Conservation (phyloP, 2,329 filamentous ascomycete species). For the Reticulascus tulasneorum region DNA sequence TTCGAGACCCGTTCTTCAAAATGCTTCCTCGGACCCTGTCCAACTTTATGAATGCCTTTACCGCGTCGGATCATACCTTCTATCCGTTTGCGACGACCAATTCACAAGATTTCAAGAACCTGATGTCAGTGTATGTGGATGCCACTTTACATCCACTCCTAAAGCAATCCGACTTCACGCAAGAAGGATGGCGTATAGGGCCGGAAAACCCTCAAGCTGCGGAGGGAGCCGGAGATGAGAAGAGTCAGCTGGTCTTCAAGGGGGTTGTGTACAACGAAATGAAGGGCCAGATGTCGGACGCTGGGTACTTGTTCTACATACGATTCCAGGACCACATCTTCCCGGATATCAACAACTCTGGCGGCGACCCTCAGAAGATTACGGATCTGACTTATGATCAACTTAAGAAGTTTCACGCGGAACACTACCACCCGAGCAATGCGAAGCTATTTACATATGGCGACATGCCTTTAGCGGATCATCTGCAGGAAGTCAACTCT, state of each 20-base stretch:
- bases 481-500: slow-evolving; percentile 73
- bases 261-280: slow-evolving; percentile 99
- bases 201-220: slow-evolving; percentile 75
- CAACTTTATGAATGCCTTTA: slow-evolving; percentile 99
- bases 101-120: slow-evolving; percentile 87
- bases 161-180: slow-evolving; percentile 86
- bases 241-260: slow-evolving; percentile 82
- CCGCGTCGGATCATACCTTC: slow-evolving; percentile 90
- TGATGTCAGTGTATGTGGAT: slow-evolving; percentile 95
- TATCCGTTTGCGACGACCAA: slow-evolving; percentile 99
- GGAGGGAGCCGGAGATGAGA: slow-evolving; percentile 43
- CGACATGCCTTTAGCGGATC: slow-evolving; percentile 79
- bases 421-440: slow-evolving; percentile 97
- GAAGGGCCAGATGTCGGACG: slow-evolving; percentile 99
- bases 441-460: slow-evolving; percentile 95
- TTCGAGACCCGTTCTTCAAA: slow-evolving; percentile 98
- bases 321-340: slow-evolving; percentile 93
- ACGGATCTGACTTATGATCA: slow-evolving; percentile 92
- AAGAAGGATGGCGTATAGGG: slow-evolving; percentile 95
- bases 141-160: slow-evolving; percentile 86
- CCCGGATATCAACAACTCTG: slow-evolving; percentile 92
- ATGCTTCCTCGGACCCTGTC: slow-evolving; percentile 98
- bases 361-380: slow-evolving; percentile 93
- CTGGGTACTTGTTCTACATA: slow-evolving; percentile 93
- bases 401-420: slow-evolving; percentile 79